Base-by-base conservation (phyloP, 768 basidiomycete species). In the Tricholoma furcatifolium region DNA sequence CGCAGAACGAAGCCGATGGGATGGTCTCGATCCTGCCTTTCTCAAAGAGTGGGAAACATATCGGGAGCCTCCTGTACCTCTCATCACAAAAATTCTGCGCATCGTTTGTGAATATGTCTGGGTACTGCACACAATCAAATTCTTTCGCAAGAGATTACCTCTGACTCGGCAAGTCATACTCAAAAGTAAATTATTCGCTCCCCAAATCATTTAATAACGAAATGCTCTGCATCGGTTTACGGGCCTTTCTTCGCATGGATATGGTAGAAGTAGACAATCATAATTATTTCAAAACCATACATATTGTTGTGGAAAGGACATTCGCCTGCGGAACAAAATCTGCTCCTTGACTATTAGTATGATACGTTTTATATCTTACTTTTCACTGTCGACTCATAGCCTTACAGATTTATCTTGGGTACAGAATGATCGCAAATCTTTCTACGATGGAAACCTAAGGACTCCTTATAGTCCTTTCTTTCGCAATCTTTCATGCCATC, bases 261-360 rank as follows among this genome's bases (percentile, higher is more conserved):
- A n/a, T n/a, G n/a, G n/a, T n/a, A n/a, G n/a, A n/a, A n/a, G n/a
- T n/a, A n/a, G n/a, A n/a, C n/a, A n/a, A n/a, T n/a, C n/a, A n/a
- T n/a, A n/a, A n/a, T 14, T 38, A 12, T 44, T 39, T 9, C 30
- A 53, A 88, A 85, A n/a, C 85, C 87, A 2, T 88, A 85, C 55
- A 70, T 89, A 5, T 66, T 75, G 6, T 66, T 89, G 23, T 73
- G 79, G 15, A 69, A 73, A 57, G 85, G 84, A 2, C 69, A 69
- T 54, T 79, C 78, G 1, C 64, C 70, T 2, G 84, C 85, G 1
- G 73, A 83, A 50, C 79, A 82, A 56, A 81, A 80, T 47, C 64
- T 89, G n/a, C 68, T 89, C 15, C 62, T 86, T 20, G 81, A 88
- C 64, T 88, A 88, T 65, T n/a, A n/a, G 84, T 85, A 58, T 44